Percentiles rank a stretch among this genome's conserved stretches.
These are phyloP conservation scores for Cylindrotheca fusiformis DNA, from an alignment of 108 stramenopile genomes.

Conservation along the genomic window DNA sequence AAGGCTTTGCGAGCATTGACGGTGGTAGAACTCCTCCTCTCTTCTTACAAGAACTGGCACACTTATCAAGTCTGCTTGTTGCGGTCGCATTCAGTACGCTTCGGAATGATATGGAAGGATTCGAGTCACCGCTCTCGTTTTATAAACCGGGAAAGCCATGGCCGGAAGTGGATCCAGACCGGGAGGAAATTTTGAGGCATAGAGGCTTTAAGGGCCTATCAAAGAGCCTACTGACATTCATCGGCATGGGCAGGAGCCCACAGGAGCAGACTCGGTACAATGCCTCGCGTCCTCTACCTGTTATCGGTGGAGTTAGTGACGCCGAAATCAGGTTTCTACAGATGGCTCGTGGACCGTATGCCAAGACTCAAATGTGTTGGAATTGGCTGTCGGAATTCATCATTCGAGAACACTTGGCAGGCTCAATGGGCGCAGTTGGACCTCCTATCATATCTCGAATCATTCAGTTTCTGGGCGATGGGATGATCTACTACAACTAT, in stretches of 20 bases:
- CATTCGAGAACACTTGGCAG: slow-evolving; percentile 69
- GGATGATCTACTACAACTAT: slow-evolving; percentile 75
- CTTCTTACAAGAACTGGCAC: slow-evolving; percentile 75
- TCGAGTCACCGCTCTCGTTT: slow-evolving; percentile 49
- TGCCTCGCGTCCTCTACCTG: slow-evolving; percentile 58
- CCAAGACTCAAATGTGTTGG: slow-evolving; percentile 72
- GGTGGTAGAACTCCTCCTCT: slow-evolving; percentile 68
- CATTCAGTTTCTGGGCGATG: slow-evolving; percentile 73
- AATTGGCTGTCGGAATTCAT: slow-evolving; percentile 72
- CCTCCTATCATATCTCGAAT: slow-evolving; percentile 70
- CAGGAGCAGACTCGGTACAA: slow-evolving; percentile 54
- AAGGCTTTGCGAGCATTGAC: slow-evolving; percentile 55
- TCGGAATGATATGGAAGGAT: slow-evolving; percentile 69
- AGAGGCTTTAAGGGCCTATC: neutral
- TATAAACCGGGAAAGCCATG: slow-evolving; percentile 55
- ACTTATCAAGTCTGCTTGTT: slow-evolving; percentile 55
- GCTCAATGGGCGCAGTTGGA: slow-evolving; percentile 58
- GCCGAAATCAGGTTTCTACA: slow-evolving; percentile 65
- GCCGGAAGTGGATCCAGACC: slow-evolving; percentile 66
- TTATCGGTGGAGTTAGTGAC: slow-evolving; percentile 75
- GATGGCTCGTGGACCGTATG: slow-evolving; percentile 64
- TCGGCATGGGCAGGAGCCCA: slow-evolving; percentile 54
- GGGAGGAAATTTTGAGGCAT: slow-evolving; percentile 11
- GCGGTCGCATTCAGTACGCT: slow-evolving; percentile 74
- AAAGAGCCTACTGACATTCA: slow-evolving; percentile 18